Percentiles rank a stretch among this genome's conserved stretches.
These are phyloP conservation scores for Volvariella volvacea DNA, from an alignment of 1,284 basidiomycete species.

Conservation along the genomic window DNA sequence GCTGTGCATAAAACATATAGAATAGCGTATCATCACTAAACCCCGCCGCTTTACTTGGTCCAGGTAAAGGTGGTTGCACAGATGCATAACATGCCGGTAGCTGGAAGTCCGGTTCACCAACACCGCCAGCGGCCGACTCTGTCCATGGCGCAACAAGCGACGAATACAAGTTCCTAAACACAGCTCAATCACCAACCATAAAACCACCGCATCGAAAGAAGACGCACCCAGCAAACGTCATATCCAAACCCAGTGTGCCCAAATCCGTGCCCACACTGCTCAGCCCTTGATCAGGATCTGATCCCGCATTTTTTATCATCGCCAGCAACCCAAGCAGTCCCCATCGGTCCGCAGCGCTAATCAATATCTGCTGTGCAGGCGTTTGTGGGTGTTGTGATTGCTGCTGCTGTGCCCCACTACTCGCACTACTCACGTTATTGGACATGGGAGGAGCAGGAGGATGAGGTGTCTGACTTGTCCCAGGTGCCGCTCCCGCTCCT, in stretches of 20 bases:
- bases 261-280: conserved; percentile 90
- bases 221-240: conserved; percentile 77
- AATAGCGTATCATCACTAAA: conserved; percentile 98
- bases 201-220: neutral
- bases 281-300: conserved; percentile 81
- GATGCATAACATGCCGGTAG: conserved; percentile 87
- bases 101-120: conserved; percentile 87
- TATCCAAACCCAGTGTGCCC: conserved; percentile 88
- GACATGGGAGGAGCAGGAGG: no score
- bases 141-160: conserved; percentile 98
- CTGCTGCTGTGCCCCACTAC: no score
- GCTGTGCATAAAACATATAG: conserved; percentile 97
- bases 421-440: no score
- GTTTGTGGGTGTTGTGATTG: conserved; percentile 60
- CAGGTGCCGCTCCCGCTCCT: no score
- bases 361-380: conserved; percentile 91
- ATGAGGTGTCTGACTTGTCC: no score
- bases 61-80: conserved; percentile 87
- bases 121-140: conserved; percentile 77
- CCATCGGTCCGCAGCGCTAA: conserved; percentile 94
- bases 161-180: conserved; percentile 79
- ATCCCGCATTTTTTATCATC: conserved; percentile 80
- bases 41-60: conserved; percentile 79
- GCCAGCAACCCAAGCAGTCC: conserved; percentile 85
- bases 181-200: conserved; percentile 9